These are phyloP conservation scores for Syzygium syzygioides DNA, from an alignment of 441 rosid species.

Conservation along the genomic window DNA sequence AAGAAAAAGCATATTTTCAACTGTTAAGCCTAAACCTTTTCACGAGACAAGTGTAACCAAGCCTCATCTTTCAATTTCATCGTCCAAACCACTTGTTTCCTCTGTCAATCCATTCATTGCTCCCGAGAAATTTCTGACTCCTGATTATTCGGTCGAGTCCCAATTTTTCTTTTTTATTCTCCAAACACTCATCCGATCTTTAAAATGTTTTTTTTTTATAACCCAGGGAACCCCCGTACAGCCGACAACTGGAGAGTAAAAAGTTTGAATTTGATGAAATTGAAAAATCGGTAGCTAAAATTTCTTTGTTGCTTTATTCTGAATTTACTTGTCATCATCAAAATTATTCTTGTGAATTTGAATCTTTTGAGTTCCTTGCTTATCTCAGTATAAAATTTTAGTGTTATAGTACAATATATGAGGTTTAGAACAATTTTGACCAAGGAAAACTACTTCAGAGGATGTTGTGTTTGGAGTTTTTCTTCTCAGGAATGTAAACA, in stretches of 20 bases:
- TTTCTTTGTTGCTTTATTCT: background rate
- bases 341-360: background rate
- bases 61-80: background rate
- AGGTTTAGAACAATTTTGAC: background rate
- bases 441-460: background rate
- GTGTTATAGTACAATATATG: background rate
- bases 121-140: background rate
- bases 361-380: background rate
- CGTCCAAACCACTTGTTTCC: background rate
- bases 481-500: background rate
- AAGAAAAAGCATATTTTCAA: background rate
- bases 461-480: background rate
- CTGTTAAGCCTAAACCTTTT: background rate
- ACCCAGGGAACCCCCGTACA: too few species aligned
- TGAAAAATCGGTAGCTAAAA: background rate
- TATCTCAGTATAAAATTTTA: too few species aligned
- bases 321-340: background rate
- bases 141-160: background rate
- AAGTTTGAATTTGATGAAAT: background rate
- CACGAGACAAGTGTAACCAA: background rate
- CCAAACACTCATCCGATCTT: background rate
- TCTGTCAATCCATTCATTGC: background rate
- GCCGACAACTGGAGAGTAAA: too few species aligned
- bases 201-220: background rate
- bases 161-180: background rate